Percentiles rank a stretch among this genome's conserved stretches.
These are phyloP conservation scores for Pyrenochaeta sp. DNA, from an alignment of 2,329 filamentous ascomycete species.

Conservation along the genomic window DNA sequence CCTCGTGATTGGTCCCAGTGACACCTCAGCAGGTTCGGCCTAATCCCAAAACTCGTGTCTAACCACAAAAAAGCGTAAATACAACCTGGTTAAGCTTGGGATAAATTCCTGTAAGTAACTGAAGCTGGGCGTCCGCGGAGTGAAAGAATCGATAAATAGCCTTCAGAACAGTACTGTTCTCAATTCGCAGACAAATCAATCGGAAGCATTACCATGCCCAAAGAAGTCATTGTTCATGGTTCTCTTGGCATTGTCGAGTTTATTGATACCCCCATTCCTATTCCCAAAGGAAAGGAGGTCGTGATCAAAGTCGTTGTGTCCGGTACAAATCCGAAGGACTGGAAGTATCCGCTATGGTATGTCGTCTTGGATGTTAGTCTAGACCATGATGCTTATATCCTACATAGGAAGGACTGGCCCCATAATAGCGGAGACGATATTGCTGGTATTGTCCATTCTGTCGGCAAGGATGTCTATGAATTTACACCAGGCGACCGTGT, in stretches of 20 bases:
- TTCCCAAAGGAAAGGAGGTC: conserved; percentile 31
- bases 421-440: conserved; percentile 62
- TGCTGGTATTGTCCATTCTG: conserved; percentile 60
- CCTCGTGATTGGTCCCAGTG: too few relatives aligned
- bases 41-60: too few relatives aligned
- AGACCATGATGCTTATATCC: background rate
- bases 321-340: conserved; percentile 56
- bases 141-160: too few relatives aligned
- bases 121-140: too few relatives aligned
- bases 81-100: too few relatives aligned
- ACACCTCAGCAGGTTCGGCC: too few relatives aligned
- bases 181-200: too few relatives aligned
- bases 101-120: too few relatives aligned
- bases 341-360: conserved; percentile 29
- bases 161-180: too few relatives aligned
- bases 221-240: too few relatives aligned
- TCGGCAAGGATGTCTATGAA: conserved; percentile 62
- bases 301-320: conserved; percentile 45
- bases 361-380: background rate
- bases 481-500: conserved; percentile 65
- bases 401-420: background rate
- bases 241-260: conserved; percentile 40
- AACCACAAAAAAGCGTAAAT: too few relatives aligned
- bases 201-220: too few relatives aligned
- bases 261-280: conserved; percentile 25